A percentile compares a stretch with the other conserved stretches of the same genome.
Conservation (phyloP, 495 filamentous ascomycete species). For the Lophium mytilinum region DNA sequence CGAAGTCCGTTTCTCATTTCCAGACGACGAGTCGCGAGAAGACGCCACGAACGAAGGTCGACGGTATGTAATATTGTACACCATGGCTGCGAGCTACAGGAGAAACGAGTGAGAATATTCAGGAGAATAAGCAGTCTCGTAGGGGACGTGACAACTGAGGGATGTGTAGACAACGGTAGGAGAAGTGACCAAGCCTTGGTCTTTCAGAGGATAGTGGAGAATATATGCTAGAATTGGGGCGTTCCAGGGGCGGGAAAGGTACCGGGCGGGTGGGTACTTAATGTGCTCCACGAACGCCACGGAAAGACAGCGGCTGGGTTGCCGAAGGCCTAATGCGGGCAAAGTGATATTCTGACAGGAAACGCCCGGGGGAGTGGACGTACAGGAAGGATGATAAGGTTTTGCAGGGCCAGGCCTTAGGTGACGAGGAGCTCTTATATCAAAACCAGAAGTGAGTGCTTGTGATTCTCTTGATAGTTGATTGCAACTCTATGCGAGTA, state of each 20-base stretch:
- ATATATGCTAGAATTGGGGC: background rate
- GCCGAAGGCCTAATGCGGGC: no score
- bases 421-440: no score
- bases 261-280: no score
- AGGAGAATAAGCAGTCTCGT: background rate
- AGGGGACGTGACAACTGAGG: background rate
- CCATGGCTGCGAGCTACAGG: constrained; percentile 32
- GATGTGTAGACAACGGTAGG: background rate
- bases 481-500: no score
- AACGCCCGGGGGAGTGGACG: no score
- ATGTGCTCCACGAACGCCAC: no score
- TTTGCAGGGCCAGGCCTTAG: no score
- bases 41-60: constrained; percentile 35
- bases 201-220: background rate
- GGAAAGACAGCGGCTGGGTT: no score
- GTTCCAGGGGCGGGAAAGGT: background rate
- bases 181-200: background rate
- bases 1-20: constrained; percentile 31
- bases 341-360: no score
- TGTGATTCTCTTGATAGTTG: no score
- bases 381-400: no score
- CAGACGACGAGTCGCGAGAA: constrained; percentile 26
- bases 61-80: constrained; percentile 43
- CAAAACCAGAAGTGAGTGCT: no score
- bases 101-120: background rate